Percentiles rank a stretch among this genome's conserved stretches.
These are phyloP conservation scores for Grosmannia huntii DNA, from an alignment of 2,329 filamentous ascomycete species.

Conservation along the genomic window DNA sequence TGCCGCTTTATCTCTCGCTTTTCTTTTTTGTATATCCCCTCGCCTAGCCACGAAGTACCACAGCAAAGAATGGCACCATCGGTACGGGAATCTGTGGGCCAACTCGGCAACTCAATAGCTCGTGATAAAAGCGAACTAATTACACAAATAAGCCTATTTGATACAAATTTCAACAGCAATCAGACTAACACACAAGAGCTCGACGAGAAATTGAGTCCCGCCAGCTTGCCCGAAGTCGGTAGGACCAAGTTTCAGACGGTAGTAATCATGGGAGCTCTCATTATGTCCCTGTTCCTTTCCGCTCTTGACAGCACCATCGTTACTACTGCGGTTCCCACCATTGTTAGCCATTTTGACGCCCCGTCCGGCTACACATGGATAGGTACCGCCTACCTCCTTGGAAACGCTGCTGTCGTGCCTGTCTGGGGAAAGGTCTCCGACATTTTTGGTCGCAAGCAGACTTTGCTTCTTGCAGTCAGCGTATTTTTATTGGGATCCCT, in stretches of 20 bases:
- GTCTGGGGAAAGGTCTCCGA: slow-evolving; percentile 54
- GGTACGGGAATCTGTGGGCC: no score
- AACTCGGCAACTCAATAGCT: no score
- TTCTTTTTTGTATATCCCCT: no score
- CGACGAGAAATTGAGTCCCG: not conserved
- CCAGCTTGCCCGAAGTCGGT: not conserved
- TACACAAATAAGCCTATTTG: no score
- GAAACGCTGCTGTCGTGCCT: slow-evolving; percentile 51
- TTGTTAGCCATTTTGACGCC: slow-evolving; percentile 48
- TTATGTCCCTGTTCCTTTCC: slow-evolving; percentile 30
- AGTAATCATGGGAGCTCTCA: not conserved
- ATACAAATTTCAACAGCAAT: not conserved
- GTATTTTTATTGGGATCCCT: slow-evolving; percentile 42
- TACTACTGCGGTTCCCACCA: slow-evolving; percentile 53
- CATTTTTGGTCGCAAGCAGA: slow-evolving; percentile 44
- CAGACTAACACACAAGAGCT: not conserved
- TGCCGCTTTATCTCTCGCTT: no score
- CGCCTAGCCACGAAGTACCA: no score
- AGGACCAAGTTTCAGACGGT: not conserved
- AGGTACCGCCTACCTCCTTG: slow-evolving; percentile 58
- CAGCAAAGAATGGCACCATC: no score
- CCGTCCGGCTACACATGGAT: slow-evolving; percentile 65
- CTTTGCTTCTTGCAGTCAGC: slow-evolving; percentile 33
- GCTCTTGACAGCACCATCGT: slow-evolving; percentile 48
- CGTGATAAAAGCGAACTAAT: no score